phyloP scores from a whole-genome alignment of 495 filamentous ascomycete species.

The Aspergillus olivimuriae region DNA sequence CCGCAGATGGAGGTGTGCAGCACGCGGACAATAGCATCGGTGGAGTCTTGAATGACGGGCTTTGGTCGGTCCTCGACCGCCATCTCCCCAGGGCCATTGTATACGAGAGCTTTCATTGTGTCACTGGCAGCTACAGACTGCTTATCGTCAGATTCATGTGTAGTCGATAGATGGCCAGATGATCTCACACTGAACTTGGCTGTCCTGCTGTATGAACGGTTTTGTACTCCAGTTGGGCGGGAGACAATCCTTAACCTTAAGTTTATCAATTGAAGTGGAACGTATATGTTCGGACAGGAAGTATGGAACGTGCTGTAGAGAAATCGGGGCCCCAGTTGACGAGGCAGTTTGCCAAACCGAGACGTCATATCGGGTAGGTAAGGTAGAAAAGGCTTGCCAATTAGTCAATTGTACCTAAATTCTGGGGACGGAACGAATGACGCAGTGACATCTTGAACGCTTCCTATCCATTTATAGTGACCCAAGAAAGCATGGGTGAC shows the following conservation, averaged over 20 bases:
- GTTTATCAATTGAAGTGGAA: not conserved
- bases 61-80: conserved; percentile 48
- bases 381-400: not conserved
- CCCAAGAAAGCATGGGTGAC: not conserved
- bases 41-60: conserved; percentile 59
- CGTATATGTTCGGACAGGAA: not conserved
- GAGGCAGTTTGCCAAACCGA: not conserved
- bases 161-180: not conserved
- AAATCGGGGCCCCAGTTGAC: not conserved
- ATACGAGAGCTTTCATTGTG: conserved; percentile 37
- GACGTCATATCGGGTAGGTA: not conserved
- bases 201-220: too few relatives aligned
- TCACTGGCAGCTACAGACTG: not conserved
- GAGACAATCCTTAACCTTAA: too few relatives aligned
- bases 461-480: not conserved
- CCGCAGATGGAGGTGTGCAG: conserved; percentile 78
- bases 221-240: too few relatives aligned
- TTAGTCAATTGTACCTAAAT: too few relatives aligned
- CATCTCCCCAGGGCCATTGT: conserved; percentile 16
- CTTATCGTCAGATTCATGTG: not conserved
- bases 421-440: not conserved
- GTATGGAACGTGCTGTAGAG: not conserved
- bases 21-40: conserved; percentile 73
- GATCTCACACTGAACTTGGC: too few relatives aligned
- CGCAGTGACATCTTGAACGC: not conserved